Percentiles rank a stretch among this genome's conserved stretches.
Conservation (phyloP, 2,329 filamentous ascomycete species). For the Exserohilum rostratum region DNA sequence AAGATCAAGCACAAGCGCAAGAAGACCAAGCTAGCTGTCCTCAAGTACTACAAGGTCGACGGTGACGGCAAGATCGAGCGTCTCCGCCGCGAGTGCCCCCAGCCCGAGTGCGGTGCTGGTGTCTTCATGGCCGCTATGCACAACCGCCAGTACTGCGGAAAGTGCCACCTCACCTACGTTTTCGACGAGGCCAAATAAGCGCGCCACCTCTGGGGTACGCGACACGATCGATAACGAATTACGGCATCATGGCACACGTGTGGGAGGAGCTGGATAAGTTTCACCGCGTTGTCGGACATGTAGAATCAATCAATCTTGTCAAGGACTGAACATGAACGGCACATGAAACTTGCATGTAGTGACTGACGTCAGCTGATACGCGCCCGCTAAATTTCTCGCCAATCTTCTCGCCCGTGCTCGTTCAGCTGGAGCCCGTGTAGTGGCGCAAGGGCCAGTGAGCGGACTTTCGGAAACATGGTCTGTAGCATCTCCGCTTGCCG, state of each 20-base stretch:
- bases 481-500: background rate
- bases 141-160: slow-evolving; percentile 96
- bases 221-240: slow-evolving; percentile 32
- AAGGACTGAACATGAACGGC: slow-evolving; percentile 16
- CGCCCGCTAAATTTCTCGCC: background rate
- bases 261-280: slow-evolving; percentile 32
- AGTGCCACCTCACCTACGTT: slow-evolving; percentile 74
- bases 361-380: background rate
- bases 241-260: slow-evolving; percentile 33
- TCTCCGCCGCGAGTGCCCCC: slow-evolving; percentile 95
- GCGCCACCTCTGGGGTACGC: slow-evolving; percentile 17
- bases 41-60: slow-evolving; percentile 99
- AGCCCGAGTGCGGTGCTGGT: slow-evolving; percentile 88
- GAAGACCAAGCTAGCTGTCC: slow-evolving; percentile 99
- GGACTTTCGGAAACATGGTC: background rate
- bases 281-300: slow-evolving; percentile 31
- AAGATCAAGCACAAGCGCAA: slow-evolving; percentile 99
- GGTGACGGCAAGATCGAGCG: slow-evolving; percentile 99
- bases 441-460: background rate
- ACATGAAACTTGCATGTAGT: background rate
- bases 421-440: background rate
- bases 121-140: slow-evolving; percentile 99
- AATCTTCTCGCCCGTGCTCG: slow-evolving; percentile 1
- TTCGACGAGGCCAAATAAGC: slow-evolving; percentile 69
- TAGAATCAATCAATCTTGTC: slow-evolving; percentile 32